phyloP scores from a whole-genome alignment of 495 filamentous ascomycete species.

The Hypoxylon intermedium region DNA sequence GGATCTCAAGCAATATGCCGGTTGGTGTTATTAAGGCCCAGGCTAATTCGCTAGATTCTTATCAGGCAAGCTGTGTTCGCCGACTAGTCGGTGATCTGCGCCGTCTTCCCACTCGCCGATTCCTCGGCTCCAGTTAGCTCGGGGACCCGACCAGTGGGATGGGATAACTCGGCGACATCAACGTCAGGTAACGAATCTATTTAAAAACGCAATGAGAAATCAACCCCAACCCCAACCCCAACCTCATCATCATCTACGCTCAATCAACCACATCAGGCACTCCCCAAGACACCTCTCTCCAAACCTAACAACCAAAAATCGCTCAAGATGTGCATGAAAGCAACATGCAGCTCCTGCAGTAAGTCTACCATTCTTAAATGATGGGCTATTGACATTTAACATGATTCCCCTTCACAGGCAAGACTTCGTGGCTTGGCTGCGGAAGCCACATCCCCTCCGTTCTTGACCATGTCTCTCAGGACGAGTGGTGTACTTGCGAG shows the following conservation, averaged over 20 bases:
- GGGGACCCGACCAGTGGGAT: no score
- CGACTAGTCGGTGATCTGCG: conserved; percentile 13
- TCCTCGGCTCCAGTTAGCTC: conserved; percentile 2
- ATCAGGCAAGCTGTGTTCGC: conserved; percentile 10
- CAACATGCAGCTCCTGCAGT: conserved; percentile 40
- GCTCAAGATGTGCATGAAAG: conserved; percentile 44
- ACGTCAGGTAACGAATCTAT: not conserved
- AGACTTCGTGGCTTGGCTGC: conserved; percentile 75
- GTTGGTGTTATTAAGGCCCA: no score
- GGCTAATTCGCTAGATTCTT: no score
- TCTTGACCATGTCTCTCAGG: conserved; percentile 65
- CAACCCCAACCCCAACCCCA: conserved; percentile 1
- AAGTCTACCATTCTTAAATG: conserved; percentile 7
- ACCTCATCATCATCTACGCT: no score
- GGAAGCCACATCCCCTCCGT: conserved; percentile 71
- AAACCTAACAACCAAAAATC: conserved; percentile 1
- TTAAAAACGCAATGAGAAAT: not conserved
- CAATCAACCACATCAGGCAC: no score
- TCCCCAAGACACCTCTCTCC: not conserved
- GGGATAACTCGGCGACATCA: conserved; percentile 12
- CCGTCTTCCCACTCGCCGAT: conserved; percentile 19
- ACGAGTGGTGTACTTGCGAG: conserved; percentile 68
- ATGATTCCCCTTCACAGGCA: conserved; percentile 53
- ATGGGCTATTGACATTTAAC: not conserved
- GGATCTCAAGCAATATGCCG: no score